Base-by-base conservation (phyloP, 345 rosid genomes). In the Rhizophora apiculata region DNA sequence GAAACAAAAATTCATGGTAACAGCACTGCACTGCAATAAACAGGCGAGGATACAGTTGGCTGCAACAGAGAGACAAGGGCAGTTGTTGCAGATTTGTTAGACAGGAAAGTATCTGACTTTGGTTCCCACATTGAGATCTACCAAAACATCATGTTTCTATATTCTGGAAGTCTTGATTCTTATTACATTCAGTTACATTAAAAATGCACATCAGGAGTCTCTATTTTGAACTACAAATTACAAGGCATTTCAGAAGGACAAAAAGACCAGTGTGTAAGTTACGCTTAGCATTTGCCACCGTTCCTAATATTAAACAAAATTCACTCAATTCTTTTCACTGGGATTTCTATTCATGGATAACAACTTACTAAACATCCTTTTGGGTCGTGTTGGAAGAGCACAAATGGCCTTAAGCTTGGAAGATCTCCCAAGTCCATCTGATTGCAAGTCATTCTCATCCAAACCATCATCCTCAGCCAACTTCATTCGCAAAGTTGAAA, bases 401-500 rank as follows among this genome's bases (percentile, higher is more conserved):
- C 97, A 85, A n/a, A 95, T 85, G 22, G 89, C 87, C 73, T 87
- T 88, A 54, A 86, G 75, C 79, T 82, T 82, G 19, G 93, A 84
- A 68, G 74, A 73, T 79, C 89, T 88, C 54, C 84, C 87, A 29
- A 86, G 74, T 60, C 87, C 92, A 18, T 88, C 87, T 13, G 85
- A 76, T 60, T 81, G 85, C 79, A 82, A 53, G 60, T 82, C 86
- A 16, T 72, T 81, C 31, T 79, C 97, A 1, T 88, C 94, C 71
- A 86, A 36, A 63, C 83, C 87, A 60, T 86, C 88, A 39, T 90
- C 96, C 80, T 90, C 96, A 0, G 88, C 96, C 19, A 95, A 69
- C 72, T 95, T 95, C 92, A 90, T 92, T 78, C 85, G 81, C 68
- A 92, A 62, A 60, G 99, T 90, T 13, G 97, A 82, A 63, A 82